A percentile compares a stretch with the other conserved stretches of the same genome.
phyloP scores from a whole-genome alignment of 345 rosid genomes.

The Arabis hirsuta region DNA sequence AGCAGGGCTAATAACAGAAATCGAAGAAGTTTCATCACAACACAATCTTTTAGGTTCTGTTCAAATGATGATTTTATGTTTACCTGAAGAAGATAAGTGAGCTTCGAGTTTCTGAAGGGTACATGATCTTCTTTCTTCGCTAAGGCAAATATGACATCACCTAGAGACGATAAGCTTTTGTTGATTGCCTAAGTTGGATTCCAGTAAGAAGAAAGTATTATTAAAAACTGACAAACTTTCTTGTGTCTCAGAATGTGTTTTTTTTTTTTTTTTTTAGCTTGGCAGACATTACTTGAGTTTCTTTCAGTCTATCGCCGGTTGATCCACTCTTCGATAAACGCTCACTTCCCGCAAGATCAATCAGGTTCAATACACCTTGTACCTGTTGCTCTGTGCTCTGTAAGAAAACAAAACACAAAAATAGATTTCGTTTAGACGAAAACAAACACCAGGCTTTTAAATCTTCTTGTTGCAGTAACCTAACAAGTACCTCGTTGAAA shows the following conservation, averaged over 20 bases:
- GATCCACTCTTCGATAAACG: conserved; percentile 97
- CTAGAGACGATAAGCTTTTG: conserved; percentile 84
- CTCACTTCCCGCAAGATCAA: conserved; percentile 99
- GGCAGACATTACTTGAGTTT: conserved; percentile 78
- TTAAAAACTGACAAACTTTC: neutral
- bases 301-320: conserved; percentile 89
- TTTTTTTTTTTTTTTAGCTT: neutral
- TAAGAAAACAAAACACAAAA: neutral
- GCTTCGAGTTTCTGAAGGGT: conserved; percentile 97
- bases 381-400: conserved; percentile 95
- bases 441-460: neutral
- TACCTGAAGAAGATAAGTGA: conserved; percentile 98
- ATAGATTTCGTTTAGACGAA: conserved; percentile 7
- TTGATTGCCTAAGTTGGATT: conserved; percentile 72
- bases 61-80: conserved; percentile 9
- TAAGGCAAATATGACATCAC: conserved; percentile 89
- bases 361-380: conserved; percentile 91
- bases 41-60: conserved; percentile 20
- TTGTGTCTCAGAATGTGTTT: neutral
- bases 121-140: conserved; percentile 96
- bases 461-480: conserved; percentile 5
- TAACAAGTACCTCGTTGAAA: conserved; percentile 65
- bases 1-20: conserved; percentile 72
- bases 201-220: conserved; percentile 3
- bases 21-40: conserved; percentile 24